These are phyloP conservation scores for Citrus glauca DNA, from an alignment of 345 rosid genomes.

Conservation along the genomic window DNA sequence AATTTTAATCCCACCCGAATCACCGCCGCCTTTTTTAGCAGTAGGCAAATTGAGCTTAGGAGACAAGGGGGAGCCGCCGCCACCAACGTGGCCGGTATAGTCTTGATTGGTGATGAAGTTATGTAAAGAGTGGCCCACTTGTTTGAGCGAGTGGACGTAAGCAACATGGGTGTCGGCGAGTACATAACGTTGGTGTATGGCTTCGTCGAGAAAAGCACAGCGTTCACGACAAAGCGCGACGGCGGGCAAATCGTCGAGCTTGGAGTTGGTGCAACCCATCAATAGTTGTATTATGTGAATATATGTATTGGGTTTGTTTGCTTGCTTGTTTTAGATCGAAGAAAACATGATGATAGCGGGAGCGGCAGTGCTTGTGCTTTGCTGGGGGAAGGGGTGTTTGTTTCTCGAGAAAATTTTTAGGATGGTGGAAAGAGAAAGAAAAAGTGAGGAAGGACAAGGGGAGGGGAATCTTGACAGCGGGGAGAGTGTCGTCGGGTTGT, in stretches of 20 bases:
- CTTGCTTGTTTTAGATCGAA: neutral
- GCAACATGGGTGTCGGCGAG: slow-evolving; percentile 74
- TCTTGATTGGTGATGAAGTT: slow-evolving; percentile 43
- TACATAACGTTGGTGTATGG: slow-evolving; percentile 64
- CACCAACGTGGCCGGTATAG: slow-evolving; percentile 25
- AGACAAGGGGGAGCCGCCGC: slow-evolving; percentile 23
- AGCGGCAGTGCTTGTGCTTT: neutral
- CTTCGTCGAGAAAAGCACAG: slow-evolving; percentile 61
- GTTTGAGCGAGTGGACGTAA: slow-evolving; percentile 50
- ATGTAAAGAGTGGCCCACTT: slow-evolving; percentile 51
- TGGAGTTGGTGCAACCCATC: slow-evolving; percentile 89
- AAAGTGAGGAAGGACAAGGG: slow-evolving; percentile 19
- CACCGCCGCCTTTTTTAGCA: slow-evolving; percentile 36
- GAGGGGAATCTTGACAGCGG: slow-evolving; percentile 72
- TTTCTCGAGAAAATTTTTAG: slow-evolving; percentile 22
- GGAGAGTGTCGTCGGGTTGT: slow-evolving; percentile 56
- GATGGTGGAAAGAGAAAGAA: too few relatives aligned
- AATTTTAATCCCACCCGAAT: neutral
- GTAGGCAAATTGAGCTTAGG: slow-evolving; percentile 57
- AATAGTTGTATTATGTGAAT: neutral
- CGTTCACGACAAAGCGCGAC: slow-evolving; percentile 88
- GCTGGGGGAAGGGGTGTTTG: slow-evolving; percentile 11
- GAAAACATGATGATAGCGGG: slow-evolving; percentile 2
- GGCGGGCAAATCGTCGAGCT: slow-evolving; percentile 92
- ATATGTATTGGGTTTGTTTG: neutral